Evolutionary conservation across 176 grass and related monocot genomes (phyloP).

Genomic region (Cenchrus fungigraminus): DNA sequence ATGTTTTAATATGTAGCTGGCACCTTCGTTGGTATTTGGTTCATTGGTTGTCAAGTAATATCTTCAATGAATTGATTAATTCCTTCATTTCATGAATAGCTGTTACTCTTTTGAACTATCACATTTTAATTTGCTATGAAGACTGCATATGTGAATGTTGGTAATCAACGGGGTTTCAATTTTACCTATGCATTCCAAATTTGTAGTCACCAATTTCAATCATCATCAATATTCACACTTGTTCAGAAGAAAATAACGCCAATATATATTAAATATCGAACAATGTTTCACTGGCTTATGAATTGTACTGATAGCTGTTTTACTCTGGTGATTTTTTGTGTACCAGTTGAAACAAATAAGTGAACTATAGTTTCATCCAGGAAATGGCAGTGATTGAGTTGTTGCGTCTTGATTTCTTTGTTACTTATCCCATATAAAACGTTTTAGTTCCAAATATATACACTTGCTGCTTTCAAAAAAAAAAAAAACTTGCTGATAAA

Average conservation of each 20-base stretch:
- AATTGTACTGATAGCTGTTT: not conserved
- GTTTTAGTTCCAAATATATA: not conserved
- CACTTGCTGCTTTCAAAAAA: not conserved
- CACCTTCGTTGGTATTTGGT: too few species aligned
- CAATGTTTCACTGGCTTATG: not conserved
- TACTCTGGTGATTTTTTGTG: constrained; percentile 8
- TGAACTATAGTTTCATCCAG: constrained; percentile 16
- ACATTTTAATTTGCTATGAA: not conserved
- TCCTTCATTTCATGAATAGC: not conserved
- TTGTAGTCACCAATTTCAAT: not conserved
- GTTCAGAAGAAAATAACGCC: not conserved
- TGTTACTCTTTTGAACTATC: not conserved
- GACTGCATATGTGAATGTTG: not conserved
- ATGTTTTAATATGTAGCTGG: not conserved
- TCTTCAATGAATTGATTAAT: not conserved
- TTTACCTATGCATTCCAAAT: not conserved
- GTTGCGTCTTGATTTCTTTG: not conserved
- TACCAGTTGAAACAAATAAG: constrained; percentile 25
- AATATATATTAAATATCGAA: not conserved
- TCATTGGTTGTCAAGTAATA: not conserved
- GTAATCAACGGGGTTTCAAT: not conserved
- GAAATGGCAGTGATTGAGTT: constrained; percentile 20
- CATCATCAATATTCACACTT: not conserved
- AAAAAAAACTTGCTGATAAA: not conserved
- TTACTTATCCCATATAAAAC: not conserved